Percentiles rank a stretch among this genome's conserved stretches.
Evolutionary conservation across 306 rosid species (phyloP).

Genomic region (Pachyrhizus erosus): DNA sequence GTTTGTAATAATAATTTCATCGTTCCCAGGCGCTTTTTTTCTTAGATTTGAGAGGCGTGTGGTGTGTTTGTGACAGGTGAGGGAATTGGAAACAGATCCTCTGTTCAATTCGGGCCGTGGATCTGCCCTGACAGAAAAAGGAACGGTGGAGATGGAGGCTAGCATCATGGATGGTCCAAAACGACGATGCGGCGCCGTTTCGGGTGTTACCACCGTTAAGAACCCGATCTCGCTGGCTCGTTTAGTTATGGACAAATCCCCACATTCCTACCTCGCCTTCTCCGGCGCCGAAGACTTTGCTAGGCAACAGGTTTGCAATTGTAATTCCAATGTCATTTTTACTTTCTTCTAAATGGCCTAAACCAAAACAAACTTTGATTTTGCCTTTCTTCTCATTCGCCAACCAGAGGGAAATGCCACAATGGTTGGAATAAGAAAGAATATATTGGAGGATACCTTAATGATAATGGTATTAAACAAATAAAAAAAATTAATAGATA

Average conservation of each 20-base stretch:
- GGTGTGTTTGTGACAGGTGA: constrained; percentile 55
- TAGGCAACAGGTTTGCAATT: constrained; percentile 69
- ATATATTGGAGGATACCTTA: too few species aligned
- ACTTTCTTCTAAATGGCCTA: background rate
- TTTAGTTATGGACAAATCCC: constrained; percentile 94
- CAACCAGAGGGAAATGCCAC: background rate
- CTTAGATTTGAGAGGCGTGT: background rate
- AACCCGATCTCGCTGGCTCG: constrained; percentile 92
- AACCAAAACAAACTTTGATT: background rate
- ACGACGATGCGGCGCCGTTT: constrained; percentile 94
- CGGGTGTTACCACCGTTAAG: constrained; percentile 80
- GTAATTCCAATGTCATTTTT: background rate
- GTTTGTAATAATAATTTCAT: background rate
- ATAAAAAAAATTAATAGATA: too few species aligned
- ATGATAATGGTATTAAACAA: background rate
- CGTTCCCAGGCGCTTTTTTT: background rate
- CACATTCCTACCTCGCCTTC: constrained; percentile 93
- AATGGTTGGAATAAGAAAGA: background rate
- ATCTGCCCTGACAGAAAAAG: constrained; percentile 84
- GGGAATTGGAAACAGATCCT: constrained; percentile 91
- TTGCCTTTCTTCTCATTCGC: background rate
- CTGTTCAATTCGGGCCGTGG: constrained; percentile 96
- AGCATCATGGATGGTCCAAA: constrained; percentile 92
- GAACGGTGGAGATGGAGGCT: constrained; percentile 97
- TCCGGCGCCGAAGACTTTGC: constrained; percentile 91